Conservation (phyloP, 140 eudicot species). For the Stevia rebaudiana region DNA sequence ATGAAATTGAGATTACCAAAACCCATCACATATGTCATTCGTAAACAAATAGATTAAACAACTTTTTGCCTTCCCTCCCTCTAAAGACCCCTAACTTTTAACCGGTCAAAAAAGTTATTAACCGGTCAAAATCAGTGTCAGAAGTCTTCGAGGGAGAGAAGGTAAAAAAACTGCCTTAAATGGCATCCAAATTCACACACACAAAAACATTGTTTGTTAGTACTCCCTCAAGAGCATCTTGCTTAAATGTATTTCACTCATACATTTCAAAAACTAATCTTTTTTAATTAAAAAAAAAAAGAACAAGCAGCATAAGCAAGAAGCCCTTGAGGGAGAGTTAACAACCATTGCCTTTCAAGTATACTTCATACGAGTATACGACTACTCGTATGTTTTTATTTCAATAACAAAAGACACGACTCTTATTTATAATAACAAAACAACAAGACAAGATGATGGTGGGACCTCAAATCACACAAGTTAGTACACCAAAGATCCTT, state of each 20-base stretch:
- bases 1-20: no score
- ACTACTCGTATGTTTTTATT: slow-evolving; percentile 12
- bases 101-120: no score
- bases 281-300: not conserved
- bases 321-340: slow-evolving; percentile 75
- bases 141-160: slow-evolving; percentile 66
- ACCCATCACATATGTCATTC: no score
- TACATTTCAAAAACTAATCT: not conserved
- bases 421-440: slow-evolving; percentile 27
- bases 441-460: slow-evolving; percentile 25
- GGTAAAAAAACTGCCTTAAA: slow-evolving; percentile 34
- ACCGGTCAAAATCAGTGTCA: slow-evolving; percentile 6
- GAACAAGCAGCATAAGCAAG: slow-evolving; percentile 34
- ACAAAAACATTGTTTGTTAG: slow-evolving; percentile 28
- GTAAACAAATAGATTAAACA: slow-evolving; percentile 8
- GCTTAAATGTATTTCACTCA: not conserved
- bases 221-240: slow-evolving; percentile 35
- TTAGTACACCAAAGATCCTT: slow-evolving; percentile 29
- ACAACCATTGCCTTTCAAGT: slow-evolving; percentile 37
- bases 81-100: slow-evolving; percentile 25
- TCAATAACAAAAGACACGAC: slow-evolving; percentile 2
- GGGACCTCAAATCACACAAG: slow-evolving; percentile 31
- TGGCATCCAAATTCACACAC: not conserved
- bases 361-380: slow-evolving; percentile 12
- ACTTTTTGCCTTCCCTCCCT: slow-evolving; percentile 31